Evolutionary conservation across 345 rosid species (phyloP), one percentile per base, ranked within the genome.

Genomic region (Pugionium dolabratum): DNA sequence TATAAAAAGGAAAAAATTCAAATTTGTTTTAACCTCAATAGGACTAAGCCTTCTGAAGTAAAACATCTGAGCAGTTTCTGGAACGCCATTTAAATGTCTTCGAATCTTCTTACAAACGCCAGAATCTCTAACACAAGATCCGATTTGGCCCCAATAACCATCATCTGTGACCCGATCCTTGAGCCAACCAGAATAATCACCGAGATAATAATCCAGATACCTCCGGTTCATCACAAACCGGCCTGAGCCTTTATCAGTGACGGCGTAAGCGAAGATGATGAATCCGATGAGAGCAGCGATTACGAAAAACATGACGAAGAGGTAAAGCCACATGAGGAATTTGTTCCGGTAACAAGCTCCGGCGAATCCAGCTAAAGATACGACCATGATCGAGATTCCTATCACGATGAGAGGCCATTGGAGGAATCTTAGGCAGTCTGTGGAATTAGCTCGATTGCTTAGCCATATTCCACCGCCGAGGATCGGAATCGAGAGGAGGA

Each of bases 401-500:
- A 91, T 94, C 26, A 84, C 44, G 66, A 91, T 91, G 56, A 94
- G 67, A 4, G 99, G 97, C 96, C 97, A 89, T 81, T 94, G 97
- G 4, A 94, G 76, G 76, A 90, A 94, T n/a, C 81, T 72, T 28
- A 94, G 64, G 71, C 99, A 94, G 72, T 94, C 96, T 2, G 99
- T 85, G 80, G 76, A 80, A 91, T 78, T 86, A 77, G 99, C 97
- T 63, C 87, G 70, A 78, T 74, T 85, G 86, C 95, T 84, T 2
- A 94, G 84, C 99, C 99, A 94, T 79, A 94, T 94, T 7, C 99
- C 99, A 18, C 93, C 96, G n/a, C 96, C 96, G 40, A 87, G 71
- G 81, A 94, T 91, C 0, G 95, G 95, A 58, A 94, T 77, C 1
- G 99, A 86, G 10, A 94, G 80, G 10, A 94, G 79, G 83, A 94